A percentile compares a stretch with the other conserved stretches of the same genome.
These are phyloP conservation scores for Sequoia sempervirens DNA, from an alignment of 75 land plant species.

Conservation along the genomic window DNA sequence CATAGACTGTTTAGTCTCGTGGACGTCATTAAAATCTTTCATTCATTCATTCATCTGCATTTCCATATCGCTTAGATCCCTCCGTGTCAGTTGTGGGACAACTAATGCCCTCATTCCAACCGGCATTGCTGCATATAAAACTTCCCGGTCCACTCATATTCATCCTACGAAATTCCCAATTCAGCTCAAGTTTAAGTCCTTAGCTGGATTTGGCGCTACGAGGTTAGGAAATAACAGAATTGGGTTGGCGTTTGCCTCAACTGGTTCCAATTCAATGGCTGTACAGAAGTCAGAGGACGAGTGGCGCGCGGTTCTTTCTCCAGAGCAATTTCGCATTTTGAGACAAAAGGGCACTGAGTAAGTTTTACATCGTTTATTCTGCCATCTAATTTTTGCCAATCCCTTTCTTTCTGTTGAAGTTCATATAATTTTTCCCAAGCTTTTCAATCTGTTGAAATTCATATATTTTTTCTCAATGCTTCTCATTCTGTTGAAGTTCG, in stretches of 20 bases:
- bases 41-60: no score
- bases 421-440: no score
- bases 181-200: neutral
- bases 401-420: neutral
- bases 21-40: no score
- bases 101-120: neutral
- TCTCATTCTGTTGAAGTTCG: no score
- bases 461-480: no score
- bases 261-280: conserved; percentile 10
- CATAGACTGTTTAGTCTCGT: no score
- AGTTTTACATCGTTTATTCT: neutral
- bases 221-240: neutral
- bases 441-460: no score
- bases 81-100: no score
- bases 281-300: conserved; percentile 84
- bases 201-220: neutral
- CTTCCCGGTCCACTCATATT: neutral
- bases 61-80: no score
- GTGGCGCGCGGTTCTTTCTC: conserved; percentile 87
- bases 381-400: neutral
- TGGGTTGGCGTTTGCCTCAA: neutral
- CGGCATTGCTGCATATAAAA: neutral
- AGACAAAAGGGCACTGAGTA: conserved; percentile 95
- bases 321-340: conserved; percentile 88
- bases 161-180: neutral